These are phyloP conservation scores for Stemphylium lycopersici DNA, from an alignment of 2,329 filamentous ascomycete genomes.

Conservation along the genomic window DNA sequence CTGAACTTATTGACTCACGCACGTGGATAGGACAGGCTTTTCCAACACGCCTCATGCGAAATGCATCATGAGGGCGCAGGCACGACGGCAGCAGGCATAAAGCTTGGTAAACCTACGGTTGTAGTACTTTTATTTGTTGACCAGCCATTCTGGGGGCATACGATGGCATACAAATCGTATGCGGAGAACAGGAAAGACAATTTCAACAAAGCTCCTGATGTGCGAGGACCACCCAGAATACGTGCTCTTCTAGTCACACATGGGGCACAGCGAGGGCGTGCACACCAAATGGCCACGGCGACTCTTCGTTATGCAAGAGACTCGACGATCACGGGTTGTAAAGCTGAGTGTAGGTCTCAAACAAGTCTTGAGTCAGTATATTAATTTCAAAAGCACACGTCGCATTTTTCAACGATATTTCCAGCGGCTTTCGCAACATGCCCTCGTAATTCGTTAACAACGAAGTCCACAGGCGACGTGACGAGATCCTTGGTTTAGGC, in stretches of 20 bases:
- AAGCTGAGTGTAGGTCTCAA: not conserved
- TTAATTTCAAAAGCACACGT: conserved; percentile 19
- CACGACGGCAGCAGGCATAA: conserved; percentile 62
- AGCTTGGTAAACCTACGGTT: conserved; percentile 58
- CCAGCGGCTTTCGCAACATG: conserved; percentile 26
- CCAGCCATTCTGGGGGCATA: conserved; percentile 63
- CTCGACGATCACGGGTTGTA: conserved; percentile 13
- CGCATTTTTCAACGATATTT: conserved; percentile 29
- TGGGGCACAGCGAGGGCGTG: conserved; percentile 17
- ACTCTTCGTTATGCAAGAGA: conserved; percentile 21
- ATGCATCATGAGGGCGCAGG: conserved; percentile 67
- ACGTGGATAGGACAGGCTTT: conserved; percentile 57
- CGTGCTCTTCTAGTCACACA: conserved; percentile 7
- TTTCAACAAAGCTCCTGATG: not conserved
- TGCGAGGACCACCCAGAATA: conserved; percentile 2
- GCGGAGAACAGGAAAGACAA: conserved; percentile 14
- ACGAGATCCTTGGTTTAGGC: conserved; percentile 65
- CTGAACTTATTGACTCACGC: not conserved
- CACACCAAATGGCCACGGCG: conserved; percentile 21
- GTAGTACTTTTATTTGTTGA: conserved; percentile 66
- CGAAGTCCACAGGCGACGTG: conserved; percentile 20
- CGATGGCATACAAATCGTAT: conserved; percentile 41
- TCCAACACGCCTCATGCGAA: conserved; percentile 61
- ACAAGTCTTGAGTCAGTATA: not conserved
- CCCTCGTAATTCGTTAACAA: conserved; percentile 25